Evolutionary conservation across 768 basidiomycete genomes (phyloP).

Genomic region (Boletus sp.): DNA sequence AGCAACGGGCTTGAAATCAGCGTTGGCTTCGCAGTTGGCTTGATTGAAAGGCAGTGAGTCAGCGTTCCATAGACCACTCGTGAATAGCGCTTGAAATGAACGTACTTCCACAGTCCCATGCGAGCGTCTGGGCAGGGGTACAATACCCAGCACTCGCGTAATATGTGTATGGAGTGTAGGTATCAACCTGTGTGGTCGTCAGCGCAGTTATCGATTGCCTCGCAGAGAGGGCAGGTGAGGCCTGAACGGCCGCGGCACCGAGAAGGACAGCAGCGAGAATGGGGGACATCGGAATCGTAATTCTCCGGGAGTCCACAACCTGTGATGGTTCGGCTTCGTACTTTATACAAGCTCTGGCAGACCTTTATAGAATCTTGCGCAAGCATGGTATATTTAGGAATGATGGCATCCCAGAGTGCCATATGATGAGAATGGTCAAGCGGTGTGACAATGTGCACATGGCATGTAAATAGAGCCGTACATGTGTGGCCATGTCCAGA

Average conservation of each 20-base stretch:
- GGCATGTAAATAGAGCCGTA: not conserved
- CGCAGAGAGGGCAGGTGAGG: conserved; percentile 27
- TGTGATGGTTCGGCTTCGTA: not conserved
- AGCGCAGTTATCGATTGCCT: conserved; percentile 41
- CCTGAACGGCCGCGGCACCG: conserved; percentile 7
- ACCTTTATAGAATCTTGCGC: conserved; percentile 1
- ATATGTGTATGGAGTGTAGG: conserved; percentile 47
- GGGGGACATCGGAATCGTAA: conserved; percentile 14
- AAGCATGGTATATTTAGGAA: conserved; percentile 3
- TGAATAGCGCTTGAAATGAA: not conserved
- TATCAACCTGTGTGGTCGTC: conserved; percentile 38
- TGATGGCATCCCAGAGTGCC: not conserved
- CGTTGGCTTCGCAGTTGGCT: conserved; percentile 36
- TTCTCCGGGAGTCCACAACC: not conserved
- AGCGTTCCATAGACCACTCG: not conserved
- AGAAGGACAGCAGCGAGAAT: conserved; percentile 18
- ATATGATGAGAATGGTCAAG: conserved; percentile 9
- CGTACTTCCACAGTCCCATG: conserved; percentile 58
- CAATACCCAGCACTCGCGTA: conserved; percentile 57
- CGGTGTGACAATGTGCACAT: not conserved
- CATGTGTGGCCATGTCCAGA: not conserved
- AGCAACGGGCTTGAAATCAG: conserved; percentile 46
- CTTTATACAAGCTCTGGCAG: not conserved
- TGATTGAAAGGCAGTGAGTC: not conserved
- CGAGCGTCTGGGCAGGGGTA: conserved; percentile 37